Base-by-base conservation (phyloP, 805 yeast genomes). In the Saccharomycopsis sp. region DNA sequence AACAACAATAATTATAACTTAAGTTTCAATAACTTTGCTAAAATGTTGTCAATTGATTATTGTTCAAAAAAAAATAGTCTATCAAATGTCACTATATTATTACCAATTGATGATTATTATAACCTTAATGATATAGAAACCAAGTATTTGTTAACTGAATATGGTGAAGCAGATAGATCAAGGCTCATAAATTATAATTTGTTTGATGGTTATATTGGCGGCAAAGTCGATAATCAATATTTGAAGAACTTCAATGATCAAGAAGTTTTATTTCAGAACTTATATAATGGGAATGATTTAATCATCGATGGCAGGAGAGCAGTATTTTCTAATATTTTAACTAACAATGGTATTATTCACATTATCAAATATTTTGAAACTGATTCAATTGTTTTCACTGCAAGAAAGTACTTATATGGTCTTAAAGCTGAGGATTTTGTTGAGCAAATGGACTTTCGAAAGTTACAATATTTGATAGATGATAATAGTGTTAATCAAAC, bases 381-480 rank as follows among this genome's bases (percentile, higher is more conserved):
- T 47, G 58, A 63, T 0, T 26, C 41, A 1, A 39, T 72, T 15
- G 48, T 45, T 1, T 71, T 74, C 49, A 74, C 74, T 25, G 72
- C 74, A 1, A 65, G 75, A 47, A 79, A 75, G 52, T 70, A 74
- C 49, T 55, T 80, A 2, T 60, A 72, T 39, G 86, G 83, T 0
- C 54, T 76, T 33, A 69, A 76, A 44, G 76, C 74, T 37, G 64
- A 78, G 2, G 64, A 64, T 21, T 76, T 84, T 54, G 88, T 83
- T 4, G 67, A 70, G n/a, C 94, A 85, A 50, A 49, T 85, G 13
- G 64, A 72, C 33, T 71, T 83, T 39, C 70, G 87, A 43, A 67
- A 70, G 10, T 57, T 85, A 15, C 58, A 64, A 2, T 46, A 67
- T 33, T 57, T 84, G 36, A 70, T 88, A 14, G 79, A 76, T 40